Evolutionary conservation across 306 rosid genomes (phyloP), one percentile per base, ranked within the genome.

Genomic region (Calophaca sinica): DNA sequence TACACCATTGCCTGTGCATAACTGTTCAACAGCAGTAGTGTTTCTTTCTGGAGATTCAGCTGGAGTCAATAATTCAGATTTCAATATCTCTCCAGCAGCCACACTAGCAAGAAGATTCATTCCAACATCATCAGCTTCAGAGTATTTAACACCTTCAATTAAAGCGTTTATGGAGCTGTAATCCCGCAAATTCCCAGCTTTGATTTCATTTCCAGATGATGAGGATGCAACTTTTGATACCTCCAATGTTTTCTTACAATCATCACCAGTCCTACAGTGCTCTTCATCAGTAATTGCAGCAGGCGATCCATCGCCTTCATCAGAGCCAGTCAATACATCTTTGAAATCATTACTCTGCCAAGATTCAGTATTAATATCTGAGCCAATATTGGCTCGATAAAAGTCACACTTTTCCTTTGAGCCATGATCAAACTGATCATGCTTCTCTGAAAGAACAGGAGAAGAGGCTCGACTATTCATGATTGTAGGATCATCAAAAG

Each of bases 71-170:
- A 79, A 72, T 20, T 80, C 87, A 42, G 94, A 90, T 71, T 87
- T 90, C 9, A 82, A 83, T 20, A 93, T 82, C 81, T 90, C 94
- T 58, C 90, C 94, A 39, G 98, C 81, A 55, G 98, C 98, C 75
- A 93, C 98, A n/a, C 92, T 93, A 58, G 98, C 98, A 78, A 93
- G 92, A 74, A 93, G 84, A 81, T 93, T 90, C 96, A 93, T 93
- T 64, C 98, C 98, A 44, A 80, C 87, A 77, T 86, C 92, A 86
- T 93, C 98, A 48, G 87, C 86, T 80, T 88, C 94, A 61, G 98
- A 88, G 82, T 88, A 86, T 80, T 88, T 87, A 5, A 81, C 93
- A 81, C 98, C 89, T 66, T 90, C 97, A 78, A 93, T 79, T 76
- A 93, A 82, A 51, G 94, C 96, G 83, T 90, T 80, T 48, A 93